Conservation (phyloP, 805 yeast species). For the Saccharomyces jurei region DNA sequence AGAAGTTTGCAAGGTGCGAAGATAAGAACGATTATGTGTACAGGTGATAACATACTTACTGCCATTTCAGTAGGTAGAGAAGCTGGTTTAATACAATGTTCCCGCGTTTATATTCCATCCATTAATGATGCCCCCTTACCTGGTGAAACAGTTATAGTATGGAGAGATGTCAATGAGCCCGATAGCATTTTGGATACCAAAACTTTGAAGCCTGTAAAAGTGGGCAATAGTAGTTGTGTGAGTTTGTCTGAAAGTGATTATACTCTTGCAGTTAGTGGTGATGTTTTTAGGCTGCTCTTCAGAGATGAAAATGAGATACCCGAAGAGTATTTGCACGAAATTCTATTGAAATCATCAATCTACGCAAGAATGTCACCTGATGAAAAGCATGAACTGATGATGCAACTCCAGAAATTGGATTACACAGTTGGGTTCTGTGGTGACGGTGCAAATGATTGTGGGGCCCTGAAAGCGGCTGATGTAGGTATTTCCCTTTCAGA, state of each 20-base stretch:
- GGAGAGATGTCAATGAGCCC: slow-evolving; percentile 65
- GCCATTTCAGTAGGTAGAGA: slow-evolving; percentile 91
- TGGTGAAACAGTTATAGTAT: slow-evolving; percentile 33
- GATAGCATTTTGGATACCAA: slow-evolving; percentile 50
- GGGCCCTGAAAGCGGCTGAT: slow-evolving; percentile 95
- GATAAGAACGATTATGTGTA: slow-evolving; percentile 87
- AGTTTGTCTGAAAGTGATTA: slow-evolving; percentile 35
- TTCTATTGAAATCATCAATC: slow-evolving; percentile 65
- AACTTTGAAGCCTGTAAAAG: slow-evolving; percentile 43
- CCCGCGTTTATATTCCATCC: slow-evolving; percentile 55
- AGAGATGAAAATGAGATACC: slow-evolving; percentile 31
- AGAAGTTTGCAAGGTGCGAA: slow-evolving; percentile 54
- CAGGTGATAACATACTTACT: slow-evolving; percentile 92
- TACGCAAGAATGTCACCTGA: slow-evolving; percentile 99
- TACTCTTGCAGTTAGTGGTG: slow-evolving; percentile 85
- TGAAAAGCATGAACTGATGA: slow-evolving; percentile 93
- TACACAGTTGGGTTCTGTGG: slow-evolving; percentile 97
- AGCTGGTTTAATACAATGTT: slow-evolving; percentile 53
- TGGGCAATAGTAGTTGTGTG: slow-evolving; percentile 7
- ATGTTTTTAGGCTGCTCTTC: slow-evolving; percentile 71
- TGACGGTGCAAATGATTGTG: slow-evolving; percentile 99
- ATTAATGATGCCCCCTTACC: slow-evolving; percentile 33
- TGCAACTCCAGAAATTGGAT: slow-evolving; percentile 72
- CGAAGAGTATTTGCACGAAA: slow-evolving; percentile 39
- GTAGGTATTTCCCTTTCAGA: slow-evolving; percentile 93